phyloP scores from a whole-genome alignment of 1,284 basidiomycete species.

The Tausonia pullulans region DNA sequence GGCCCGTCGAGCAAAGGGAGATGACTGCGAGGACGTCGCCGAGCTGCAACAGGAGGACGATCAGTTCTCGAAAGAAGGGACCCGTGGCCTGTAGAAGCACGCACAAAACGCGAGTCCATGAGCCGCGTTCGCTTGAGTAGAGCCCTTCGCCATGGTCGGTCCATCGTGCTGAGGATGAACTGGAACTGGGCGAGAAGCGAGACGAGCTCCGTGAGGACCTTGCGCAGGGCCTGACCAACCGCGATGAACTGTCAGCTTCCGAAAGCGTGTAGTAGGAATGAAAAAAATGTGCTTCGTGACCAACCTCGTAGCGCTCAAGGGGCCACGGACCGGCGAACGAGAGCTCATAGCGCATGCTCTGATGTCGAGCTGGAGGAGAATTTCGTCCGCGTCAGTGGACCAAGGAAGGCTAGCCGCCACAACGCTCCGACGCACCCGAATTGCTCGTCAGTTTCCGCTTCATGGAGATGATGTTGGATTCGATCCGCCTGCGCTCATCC shows the following conservation, averaged over 20 bases:
- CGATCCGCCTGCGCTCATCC: constrained; percentile 6
- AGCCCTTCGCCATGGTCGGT: constrained; percentile 10
- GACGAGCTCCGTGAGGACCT: constrained; percentile 2
- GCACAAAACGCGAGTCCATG: constrained; percentile 11
- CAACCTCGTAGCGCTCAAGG: constrained; percentile 1
- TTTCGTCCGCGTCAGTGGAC: background rate
- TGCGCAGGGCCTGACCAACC: background rate
- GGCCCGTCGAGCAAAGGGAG: constrained; percentile 8
- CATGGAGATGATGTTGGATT: constrained; percentile 13
- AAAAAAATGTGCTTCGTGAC: no score
- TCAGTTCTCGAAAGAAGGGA: background rate
- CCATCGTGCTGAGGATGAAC: constrained; percentile 10
- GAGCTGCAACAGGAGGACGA: background rate
- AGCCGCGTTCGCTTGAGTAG: constrained; percentile 14
- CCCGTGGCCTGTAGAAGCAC: background rate
- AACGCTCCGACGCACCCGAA: background rate
- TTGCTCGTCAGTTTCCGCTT: constrained; percentile 3
- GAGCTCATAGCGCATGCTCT: constrained; percentile 7
- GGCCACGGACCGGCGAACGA: constrained; percentile 12
- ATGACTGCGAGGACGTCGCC: constrained; percentile 16
- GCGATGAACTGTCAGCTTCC: no score
- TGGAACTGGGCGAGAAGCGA: constrained; percentile 8
- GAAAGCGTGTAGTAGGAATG: no score
- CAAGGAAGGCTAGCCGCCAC: background rate
- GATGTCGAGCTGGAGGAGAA: background rate